Conservation (phyloP, 257 asterid genomes). For the Ilex asprella region DNA sequence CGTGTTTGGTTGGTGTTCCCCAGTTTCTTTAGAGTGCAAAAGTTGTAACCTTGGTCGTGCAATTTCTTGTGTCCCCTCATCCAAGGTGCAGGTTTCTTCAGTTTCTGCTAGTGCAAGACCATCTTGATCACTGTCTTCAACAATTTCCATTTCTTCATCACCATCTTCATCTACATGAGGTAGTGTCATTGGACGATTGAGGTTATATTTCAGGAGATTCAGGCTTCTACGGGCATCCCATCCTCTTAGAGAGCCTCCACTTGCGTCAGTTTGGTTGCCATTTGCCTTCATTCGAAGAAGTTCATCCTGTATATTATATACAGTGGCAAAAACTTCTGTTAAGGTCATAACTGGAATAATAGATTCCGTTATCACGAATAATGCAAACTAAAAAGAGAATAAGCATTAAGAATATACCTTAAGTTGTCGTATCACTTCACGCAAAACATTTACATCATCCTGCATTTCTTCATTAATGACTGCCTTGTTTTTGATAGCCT, state of each 20-base stretch:
- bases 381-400: too few relatives aligned
- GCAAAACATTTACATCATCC: constrained; percentile 80
- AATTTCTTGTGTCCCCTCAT: constrained; percentile 6
- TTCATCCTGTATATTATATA: constrained; percentile 44
- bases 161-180: constrained; percentile 68
- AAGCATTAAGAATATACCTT: constrained; percentile 28
- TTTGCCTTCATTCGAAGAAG: constrained; percentile 66
- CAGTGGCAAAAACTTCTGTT: too few relatives aligned
- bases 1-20: constrained; percentile 5
- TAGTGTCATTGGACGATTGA: constrained; percentile 70
- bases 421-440: constrained; percentile 81
- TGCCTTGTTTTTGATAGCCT: constrained; percentile 95
- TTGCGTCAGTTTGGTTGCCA: constrained; percentile 41
- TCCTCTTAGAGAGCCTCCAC: constrained; percentile 57
- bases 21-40: constrained; percentile 11
- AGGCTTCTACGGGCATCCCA: constrained; percentile 96
- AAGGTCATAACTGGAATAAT: too few relatives aligned
- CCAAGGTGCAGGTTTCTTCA: constrained; percentile 2
- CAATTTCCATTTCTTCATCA: constrained; percentile 97
- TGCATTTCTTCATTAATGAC: constrained; percentile 89
- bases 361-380: too few relatives aligned
- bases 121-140: constrained; percentile 33
- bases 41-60: neutral
- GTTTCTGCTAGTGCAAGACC: constrained; percentile 9
- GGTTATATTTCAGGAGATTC: constrained; percentile 82